phyloP scores from a whole-genome alignment of 805 yeast species.

The Tetrapisispora nanseiensis region DNA sequence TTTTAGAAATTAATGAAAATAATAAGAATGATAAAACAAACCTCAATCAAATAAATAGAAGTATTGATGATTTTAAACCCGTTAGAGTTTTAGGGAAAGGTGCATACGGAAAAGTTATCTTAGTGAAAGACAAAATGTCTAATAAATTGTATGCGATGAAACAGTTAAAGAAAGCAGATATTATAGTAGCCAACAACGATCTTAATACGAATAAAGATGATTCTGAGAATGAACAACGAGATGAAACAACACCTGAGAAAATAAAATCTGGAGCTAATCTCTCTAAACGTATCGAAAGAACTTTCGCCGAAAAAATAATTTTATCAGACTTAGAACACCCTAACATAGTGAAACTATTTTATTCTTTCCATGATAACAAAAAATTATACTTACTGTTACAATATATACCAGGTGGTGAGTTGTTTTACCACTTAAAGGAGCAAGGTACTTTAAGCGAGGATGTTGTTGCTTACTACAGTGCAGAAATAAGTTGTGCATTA shows the following conservation, averaged over 20 bases:
- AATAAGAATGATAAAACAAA: neutral
- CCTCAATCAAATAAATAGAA: constrained; percentile 9
- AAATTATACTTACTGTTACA: constrained; percentile 69
- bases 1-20: neutral
- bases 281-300: constrained; percentile 54
- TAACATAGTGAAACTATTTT: constrained; percentile 69
- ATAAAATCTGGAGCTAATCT: constrained; percentile 9
- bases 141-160: constrained; percentile 75
- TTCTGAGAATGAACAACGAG: constrained; percentile 3
- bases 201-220: constrained; percentile 19
- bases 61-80: constrained; percentile 53
- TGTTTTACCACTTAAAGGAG: constrained; percentile 39
- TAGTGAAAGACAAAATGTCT: constrained; percentile 56
- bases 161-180: constrained; percentile 72
- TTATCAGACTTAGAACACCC: constrained; percentile 65
- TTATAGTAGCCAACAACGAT: constrained; percentile 45
- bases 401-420: constrained; percentile 83
- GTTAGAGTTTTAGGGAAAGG: constrained; percentile 77
- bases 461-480: constrained; percentile 66
- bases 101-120: constrained; percentile 77
- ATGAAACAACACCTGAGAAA: neutral
- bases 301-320: constrained; percentile 71
- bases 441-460: constrained; percentile 44
- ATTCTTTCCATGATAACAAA: constrained; percentile 72
- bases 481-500: constrained; percentile 72